These are phyloP conservation scores for Calonectria fujianensis DNA, from an alignment of 2,329 filamentous ascomycete species.

Conservation along the genomic window DNA sequence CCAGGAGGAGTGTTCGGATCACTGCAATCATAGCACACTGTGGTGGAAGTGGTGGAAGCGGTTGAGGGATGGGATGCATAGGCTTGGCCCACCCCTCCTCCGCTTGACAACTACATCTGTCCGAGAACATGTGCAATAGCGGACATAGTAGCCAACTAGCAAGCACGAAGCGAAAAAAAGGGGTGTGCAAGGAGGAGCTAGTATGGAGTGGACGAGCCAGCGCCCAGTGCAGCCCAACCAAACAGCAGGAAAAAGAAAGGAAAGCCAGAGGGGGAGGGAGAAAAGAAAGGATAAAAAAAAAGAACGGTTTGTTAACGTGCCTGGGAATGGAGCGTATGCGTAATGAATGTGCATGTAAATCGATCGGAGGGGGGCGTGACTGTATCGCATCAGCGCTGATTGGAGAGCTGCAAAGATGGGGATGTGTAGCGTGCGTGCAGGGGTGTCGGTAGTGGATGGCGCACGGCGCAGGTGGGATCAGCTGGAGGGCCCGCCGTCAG, in stretches of 20 bases:
- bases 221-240: conserved; percentile 40
- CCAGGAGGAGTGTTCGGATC: conserved; percentile 35
- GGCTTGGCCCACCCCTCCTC: conserved; percentile 39
- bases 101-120: conserved; percentile 32
- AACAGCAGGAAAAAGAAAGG: conserved; percentile 32
- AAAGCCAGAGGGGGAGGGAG: conserved; percentile 39
- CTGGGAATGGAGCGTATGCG: conserved; percentile 48
- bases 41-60: conserved; percentile 32
- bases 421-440: conserved; percentile 54
- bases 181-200: conserved; percentile 1
- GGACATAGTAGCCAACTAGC: conserved; percentile 36
- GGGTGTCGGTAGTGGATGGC: conserved; percentile 54
- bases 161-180: conserved; percentile 35
- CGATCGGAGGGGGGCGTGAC: conserved; percentile 49
- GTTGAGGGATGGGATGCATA: conserved; percentile 41
- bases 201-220: conserved; percentile 21
- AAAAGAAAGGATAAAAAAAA: conserved; percentile 36
- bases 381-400: conserved; percentile 51
- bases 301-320: conserved; percentile 52
- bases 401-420: conserved; percentile 42
- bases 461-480: conserved; percentile 51
- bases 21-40: conserved; percentile 44
- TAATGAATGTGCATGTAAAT: conserved; percentile 50
- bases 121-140: conserved; percentile 32
- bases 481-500: conserved; percentile 47